Evolutionary conservation across 805 yeast species (phyloP).

Genomic region (Metschnikowia drakensbergensis): DNA sequence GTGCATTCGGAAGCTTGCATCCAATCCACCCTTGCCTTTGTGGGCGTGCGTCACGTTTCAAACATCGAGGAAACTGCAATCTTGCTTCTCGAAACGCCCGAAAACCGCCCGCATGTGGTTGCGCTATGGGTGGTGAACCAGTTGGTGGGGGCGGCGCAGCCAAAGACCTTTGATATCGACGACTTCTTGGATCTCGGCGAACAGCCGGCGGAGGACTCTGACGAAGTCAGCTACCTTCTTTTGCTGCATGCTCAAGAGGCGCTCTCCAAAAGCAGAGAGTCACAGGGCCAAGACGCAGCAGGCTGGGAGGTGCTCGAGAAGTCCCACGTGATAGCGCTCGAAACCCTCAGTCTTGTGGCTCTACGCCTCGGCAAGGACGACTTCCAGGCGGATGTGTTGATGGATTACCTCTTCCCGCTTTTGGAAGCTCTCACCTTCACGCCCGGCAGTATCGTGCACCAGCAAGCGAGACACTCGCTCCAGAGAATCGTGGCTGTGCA

Average conservation of each 20-base stretch:
- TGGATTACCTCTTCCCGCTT: conserved; percentile 69
- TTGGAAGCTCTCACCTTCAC: conserved; percentile 64
- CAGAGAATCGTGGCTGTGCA: conserved; percentile 46
- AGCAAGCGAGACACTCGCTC: conserved; percentile 55
- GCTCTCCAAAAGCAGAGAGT: conserved; percentile 25
- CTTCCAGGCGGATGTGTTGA: conserved; percentile 49
- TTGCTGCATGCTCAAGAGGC: conserved; percentile 40
- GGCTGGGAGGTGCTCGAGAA: conserved; percentile 18
- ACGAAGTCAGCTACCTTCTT: conserved; percentile 29
- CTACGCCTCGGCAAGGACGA: conserved; percentile 22
- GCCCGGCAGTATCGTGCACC: conserved; percentile 42
- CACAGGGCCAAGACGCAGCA: conserved; percentile 4
- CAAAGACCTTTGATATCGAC: conserved; percentile 10
- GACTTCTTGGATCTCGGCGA: conserved; percentile 16
- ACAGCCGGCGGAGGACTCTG: conserved; percentile 7
- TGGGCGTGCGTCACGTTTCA: conserved; percentile 5
- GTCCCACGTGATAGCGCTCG: conserved; percentile 41
- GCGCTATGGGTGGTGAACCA: conserved; percentile 34
- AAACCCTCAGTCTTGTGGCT: conserved; percentile 38
- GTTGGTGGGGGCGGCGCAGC: conserved; percentile 6
- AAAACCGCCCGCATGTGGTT: conserved; percentile 5
- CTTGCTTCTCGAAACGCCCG: neutral
- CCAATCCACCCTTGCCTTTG: conserved; percentile 7
- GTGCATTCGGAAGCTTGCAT: conserved; percentile 21
- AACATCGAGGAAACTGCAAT: neutral